Conservation (phyloP, 2,329 filamentous ascomycete genomes). For the Aureobasidium sp. region DNA sequence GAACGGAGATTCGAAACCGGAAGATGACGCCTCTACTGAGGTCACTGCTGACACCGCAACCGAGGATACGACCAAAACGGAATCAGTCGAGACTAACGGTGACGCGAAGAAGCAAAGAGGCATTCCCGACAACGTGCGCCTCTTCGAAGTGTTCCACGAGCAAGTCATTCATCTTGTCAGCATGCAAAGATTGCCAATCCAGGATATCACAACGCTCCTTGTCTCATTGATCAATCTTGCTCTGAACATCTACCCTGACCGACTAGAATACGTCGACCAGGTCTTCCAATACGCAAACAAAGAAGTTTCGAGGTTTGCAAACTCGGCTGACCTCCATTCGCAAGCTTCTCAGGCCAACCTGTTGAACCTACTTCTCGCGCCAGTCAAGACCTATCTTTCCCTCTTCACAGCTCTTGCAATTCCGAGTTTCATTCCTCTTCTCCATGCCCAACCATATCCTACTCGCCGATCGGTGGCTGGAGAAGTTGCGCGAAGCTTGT, state of each 20-base stretch:
- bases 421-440: constrained; percentile 82
- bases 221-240: constrained; percentile 93
- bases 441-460: constrained; percentile 85
- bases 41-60: constrained; percentile 22
- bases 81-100: constrained; percentile 30
- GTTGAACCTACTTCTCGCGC: constrained; percentile 80
- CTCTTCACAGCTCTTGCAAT: constrained; percentile 94
- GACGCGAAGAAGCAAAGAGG: constrained; percentile 40
- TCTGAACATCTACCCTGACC: constrained; percentile 88
- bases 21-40: constrained; percentile 19
- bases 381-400: constrained; percentile 80
- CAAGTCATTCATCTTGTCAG: constrained; percentile 92
- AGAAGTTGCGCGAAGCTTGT: constrained; percentile 73
- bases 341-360: constrained; percentile 80
- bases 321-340: constrained; percentile 92
- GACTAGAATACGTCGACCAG: constrained; percentile 91
- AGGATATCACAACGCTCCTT: constrained; percentile 86
- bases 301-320: constrained; percentile 81
- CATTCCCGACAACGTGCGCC: constrained; percentile 69
- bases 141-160: constrained; percentile 96
- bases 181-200: constrained; percentile 81
- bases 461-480: constrained; percentile 85
- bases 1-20: constrained; percentile 17
- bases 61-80: constrained; percentile 18
- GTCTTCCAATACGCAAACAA: constrained; percentile 79